These are phyloP conservation scores for Actinidia chinensis DNA, from an alignment of 179 eudicot species.

Conservation along the genomic window DNA sequence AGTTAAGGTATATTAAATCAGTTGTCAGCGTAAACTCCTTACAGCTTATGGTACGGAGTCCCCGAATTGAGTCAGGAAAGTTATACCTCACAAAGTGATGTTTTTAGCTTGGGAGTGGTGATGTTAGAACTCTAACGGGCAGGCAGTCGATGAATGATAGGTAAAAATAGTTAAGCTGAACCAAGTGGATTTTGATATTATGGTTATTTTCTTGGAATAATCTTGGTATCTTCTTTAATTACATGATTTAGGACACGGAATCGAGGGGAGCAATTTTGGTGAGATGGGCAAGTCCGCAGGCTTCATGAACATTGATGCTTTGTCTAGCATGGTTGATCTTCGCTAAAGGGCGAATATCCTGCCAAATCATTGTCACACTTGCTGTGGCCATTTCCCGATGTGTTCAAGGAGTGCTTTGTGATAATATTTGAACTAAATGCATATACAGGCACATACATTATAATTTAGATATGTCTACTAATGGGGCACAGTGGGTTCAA, in stretches of 20 bases:
- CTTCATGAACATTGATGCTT: conserved; percentile 87
- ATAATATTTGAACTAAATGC: background rate
- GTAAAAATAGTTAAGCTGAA: conserved; percentile 36
- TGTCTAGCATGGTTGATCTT: conserved; percentile 82
- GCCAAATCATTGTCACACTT: conserved; percentile 66
- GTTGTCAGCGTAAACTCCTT: conserved; percentile 87
- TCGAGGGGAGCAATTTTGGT: conserved; percentile 82
- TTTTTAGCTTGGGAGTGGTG: conserved; percentile 93
- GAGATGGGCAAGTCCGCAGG: conserved; percentile 86
- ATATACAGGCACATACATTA: too few relatives aligned
- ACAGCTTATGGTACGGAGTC: conserved; percentile 94
- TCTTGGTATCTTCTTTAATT: conserved; percentile 8
- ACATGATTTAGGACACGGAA: conserved; percentile 48
- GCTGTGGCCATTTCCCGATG: conserved; percentile 76
- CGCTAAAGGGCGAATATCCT: conserved; percentile 60
- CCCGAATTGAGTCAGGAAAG: conserved; percentile 93
- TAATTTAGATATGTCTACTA: background rate
- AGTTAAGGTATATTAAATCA: conserved; percentile 39
- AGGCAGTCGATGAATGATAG: conserved; percentile 91
- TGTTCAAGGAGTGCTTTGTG: conserved; percentile 55
- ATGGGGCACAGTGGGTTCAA: background rate
- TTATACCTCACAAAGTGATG: conserved; percentile 75
- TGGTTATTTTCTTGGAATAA: conserved; percentile 10
- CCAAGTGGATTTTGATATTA: background rate
- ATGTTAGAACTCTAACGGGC: conserved; percentile 83